A percentile compares a stretch with the other conserved stretches of the same genome.
These are phyloP conservation scores for Colletotrichum shisoi DNA, from an alignment of 2,329 filamentous ascomycete genomes.

Conservation along the genomic window DNA sequence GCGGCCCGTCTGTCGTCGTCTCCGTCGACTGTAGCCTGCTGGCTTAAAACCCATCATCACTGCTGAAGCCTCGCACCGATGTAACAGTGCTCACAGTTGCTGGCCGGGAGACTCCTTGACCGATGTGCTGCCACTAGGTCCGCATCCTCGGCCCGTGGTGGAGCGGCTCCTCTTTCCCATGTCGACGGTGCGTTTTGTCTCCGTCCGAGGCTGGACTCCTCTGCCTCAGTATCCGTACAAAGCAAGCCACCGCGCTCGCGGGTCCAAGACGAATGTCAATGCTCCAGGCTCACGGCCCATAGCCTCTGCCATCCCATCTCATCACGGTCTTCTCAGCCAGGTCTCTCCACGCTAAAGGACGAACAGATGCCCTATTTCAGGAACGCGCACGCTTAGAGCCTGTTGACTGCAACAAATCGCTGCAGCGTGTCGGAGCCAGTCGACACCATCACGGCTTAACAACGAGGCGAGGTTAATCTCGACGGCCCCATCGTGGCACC, in stretches of 20 bases:
- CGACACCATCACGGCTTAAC: conserved; percentile 6
- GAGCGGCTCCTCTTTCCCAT: conserved; percentile 14
- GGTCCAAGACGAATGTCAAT: conserved; percentile 10
- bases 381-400: conserved; percentile 25
- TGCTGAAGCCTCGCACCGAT: background rate
- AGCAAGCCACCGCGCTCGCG: conserved; percentile 17
- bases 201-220: conserved; percentile 9
- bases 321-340: conserved; percentile 19
- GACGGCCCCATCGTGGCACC: conserved; percentile 15
- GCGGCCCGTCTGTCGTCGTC: background rate
- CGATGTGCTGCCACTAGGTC: conserved; percentile 4
- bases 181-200: conserved; percentile 7
- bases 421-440: conserved; percentile 1
- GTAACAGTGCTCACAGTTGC: background rate
- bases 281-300: conserved; percentile 17
- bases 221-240: background rate
- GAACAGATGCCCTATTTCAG: conserved; percentile 31
- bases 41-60: background rate
- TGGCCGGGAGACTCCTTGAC: conserved; percentile 6
- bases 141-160: conserved; percentile 8
- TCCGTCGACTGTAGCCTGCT: background rate
- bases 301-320: conserved; percentile 34
- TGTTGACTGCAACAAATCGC: conserved; percentile 8
- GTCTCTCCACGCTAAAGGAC: conserved; percentile 9
- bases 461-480: conserved; percentile 30